A percentile compares a stretch with the other conserved stretches of the same genome.
These are phyloP conservation scores for Pyrrhoderma lamaoense DNA, from an alignment of 1,284 basidiomycete genomes.

Conservation along the genomic window DNA sequence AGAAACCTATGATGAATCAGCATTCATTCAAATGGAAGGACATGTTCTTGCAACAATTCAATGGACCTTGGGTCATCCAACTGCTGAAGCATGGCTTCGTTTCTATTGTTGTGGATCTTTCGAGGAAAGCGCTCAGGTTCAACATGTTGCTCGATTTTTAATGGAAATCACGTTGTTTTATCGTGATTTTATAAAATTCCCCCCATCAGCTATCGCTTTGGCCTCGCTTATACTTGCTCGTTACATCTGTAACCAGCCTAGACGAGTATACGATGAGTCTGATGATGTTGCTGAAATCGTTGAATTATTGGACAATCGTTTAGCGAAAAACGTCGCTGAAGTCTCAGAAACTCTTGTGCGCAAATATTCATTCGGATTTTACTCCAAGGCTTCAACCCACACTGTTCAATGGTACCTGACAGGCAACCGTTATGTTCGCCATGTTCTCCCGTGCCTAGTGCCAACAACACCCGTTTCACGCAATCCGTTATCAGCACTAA, in stretches of 20 bases:
- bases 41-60: constrained; percentile 95
- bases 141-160: constrained; percentile 92
- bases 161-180: constrained; percentile 99
- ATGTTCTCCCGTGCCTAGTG: constrained; percentile 38
- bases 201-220: constrained; percentile 81
- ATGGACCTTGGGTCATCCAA: constrained; percentile 96
- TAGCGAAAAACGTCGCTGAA: constrained; percentile 80
- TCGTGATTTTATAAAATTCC: constrained; percentile 85
- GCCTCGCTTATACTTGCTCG: constrained; percentile 87
- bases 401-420: constrained; percentile 89
- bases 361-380: constrained; percentile 95
- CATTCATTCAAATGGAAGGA: constrained; percentile 96
- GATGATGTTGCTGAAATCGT: constrained; percentile 73
- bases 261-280: constrained; percentile 74
- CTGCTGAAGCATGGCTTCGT: constrained; percentile 95
- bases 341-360: constrained; percentile 92
- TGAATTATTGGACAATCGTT: constrained; percentile 76
- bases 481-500: constrained; percentile 43
- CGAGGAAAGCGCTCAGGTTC: constrained; percentile 81
- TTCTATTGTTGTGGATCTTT: constrained; percentile 64
- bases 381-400: constrained; percentile 87
- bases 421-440: constrained; percentile 59
- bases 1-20: constrained; percentile 91
- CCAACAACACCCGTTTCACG: constrained; percentile 62
- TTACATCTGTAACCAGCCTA: constrained; percentile 73